phyloP scores from a whole-genome alignment of 345 rosid genomes.

The Salix caprea region DNA sequence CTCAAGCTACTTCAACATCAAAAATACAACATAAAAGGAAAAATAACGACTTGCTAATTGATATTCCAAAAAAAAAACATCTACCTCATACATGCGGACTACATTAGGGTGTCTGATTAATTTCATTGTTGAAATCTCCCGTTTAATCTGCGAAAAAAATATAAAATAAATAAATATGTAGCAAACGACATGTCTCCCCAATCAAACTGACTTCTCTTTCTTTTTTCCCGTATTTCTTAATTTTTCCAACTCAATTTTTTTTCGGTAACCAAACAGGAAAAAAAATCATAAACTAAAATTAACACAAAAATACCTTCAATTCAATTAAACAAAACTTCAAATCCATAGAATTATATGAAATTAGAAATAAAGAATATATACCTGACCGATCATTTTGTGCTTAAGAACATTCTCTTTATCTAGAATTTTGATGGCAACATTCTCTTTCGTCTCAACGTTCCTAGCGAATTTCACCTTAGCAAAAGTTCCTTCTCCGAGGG shows the following conservation, averaged over 20 bases:
- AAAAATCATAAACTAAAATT: background rate
- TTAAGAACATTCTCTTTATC: conserved; percentile 88
- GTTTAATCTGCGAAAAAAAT: conserved; percentile 60
- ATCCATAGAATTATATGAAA: background rate
- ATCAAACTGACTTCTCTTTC: conserved; percentile 2
- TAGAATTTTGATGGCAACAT: conserved; percentile 87
- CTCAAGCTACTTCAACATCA: conserved; percentile 1
- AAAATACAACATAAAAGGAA: background rate
- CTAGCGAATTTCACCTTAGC: conserved; percentile 97
- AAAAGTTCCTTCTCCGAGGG: conserved; percentile 91
- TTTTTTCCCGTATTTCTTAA: background rate
- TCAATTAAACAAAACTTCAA: background rate
- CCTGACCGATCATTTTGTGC: conserved; percentile 95
- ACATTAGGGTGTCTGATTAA: conserved; percentile 89
- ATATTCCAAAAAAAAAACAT: background rate
- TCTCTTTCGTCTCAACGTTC: conserved; percentile 60
- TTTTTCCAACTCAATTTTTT: background rate
- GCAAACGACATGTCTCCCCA: background rate
- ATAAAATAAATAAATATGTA: background rate
- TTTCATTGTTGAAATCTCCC: conserved; percentile 95
- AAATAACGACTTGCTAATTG: background rate
- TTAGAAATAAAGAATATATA: conserved; percentile 5
- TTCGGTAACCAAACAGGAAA: background rate
- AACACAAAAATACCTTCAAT: background rate
- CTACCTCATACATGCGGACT: conserved; percentile 91